Base-by-base conservation (phyloP, 257 asterid genomes). In the Przewalskia tangutica region DNA sequence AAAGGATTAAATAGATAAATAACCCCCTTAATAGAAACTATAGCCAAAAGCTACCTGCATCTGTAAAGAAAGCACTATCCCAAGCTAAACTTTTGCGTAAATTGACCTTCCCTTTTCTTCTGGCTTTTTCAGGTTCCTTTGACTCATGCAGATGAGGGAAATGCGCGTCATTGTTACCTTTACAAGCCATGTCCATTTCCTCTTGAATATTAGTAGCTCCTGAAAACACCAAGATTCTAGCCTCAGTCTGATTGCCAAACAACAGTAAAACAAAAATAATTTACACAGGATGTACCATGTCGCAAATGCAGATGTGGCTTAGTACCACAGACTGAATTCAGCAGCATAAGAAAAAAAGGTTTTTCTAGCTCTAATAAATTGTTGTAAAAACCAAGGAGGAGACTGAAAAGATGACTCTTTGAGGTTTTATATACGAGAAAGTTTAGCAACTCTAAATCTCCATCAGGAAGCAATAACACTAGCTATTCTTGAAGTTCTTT, bases 31-130 rank as follows among this genome's bases (percentile, higher is more conserved):
- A 34, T 42, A 51, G n/a, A 51, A 56, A 16, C 50, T 6, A 76
- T 59, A 50, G 17, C 59, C 55, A 82, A 80, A 77, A 16, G 38
- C 32, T 89, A 95, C 98, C 98, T 87, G 98, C 98, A 88, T 86
- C 89, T 5, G 95, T 95, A 86, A 92, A 95, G 92, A 95, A 95
- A 65, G 99, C 99, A 84, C 89, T 91, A 84, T 95, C 97, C 99
- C 99, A 95, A 42, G 98, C 99, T 86, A 95, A 85, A 88, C 99
- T 95, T 87, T 94, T 90, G 18, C 98, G 97, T 90, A 91, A 83
- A 82, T 95, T 91, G 86, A 89, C 93, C 89, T 91, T 93, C 66
- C 93, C 93, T 38, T 81, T 90, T 77, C 87, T 82, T 64, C 79
- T 84, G 59, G 54, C 83, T 63, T 84, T 81, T 79, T 85, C 87